Percentiles rank a stretch among this genome's conserved stretches.
phyloP scores from a whole-genome alignment of 2,329 filamentous ascomycete species.

The Diaporthe batatas region DNA sequence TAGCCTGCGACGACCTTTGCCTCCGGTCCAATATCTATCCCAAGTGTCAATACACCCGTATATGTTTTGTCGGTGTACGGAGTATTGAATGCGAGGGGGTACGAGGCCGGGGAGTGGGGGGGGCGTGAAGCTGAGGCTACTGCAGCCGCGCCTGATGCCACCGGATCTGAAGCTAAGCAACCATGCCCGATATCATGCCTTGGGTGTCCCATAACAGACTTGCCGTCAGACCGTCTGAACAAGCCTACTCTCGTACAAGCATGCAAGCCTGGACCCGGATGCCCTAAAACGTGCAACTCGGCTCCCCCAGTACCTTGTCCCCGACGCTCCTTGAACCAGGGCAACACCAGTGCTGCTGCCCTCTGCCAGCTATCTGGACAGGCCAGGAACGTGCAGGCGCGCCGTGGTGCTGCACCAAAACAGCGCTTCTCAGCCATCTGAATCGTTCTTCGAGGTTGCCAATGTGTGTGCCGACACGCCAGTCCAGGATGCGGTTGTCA shows the following conservation, averaged over 20 bases:
- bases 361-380: background rate
- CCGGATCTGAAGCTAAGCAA: conserved; percentile 31
- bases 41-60: background rate
- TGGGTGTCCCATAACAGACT: conserved; percentile 33
- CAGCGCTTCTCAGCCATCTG: conserved; percentile 5
- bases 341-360: background rate
- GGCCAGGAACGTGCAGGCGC: background rate
- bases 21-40: background rate
- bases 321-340: background rate
- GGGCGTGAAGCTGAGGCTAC: conserved; percentile 29
- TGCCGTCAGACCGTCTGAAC: conserved; percentile 32
- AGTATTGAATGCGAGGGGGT: conserved; percentile 12
- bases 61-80: conserved; percentile 1
- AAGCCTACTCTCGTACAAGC: conserved; percentile 1
- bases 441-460: conserved; percentile 18
- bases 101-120: background rate
- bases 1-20: background rate
- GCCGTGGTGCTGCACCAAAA: conserved; percentile 2
- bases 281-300: conserved; percentile 22
- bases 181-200: conserved; percentile 34
- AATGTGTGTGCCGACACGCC: conserved; percentile 19
- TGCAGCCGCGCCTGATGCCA: conserved; percentile 32
- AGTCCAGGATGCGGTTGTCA: background rate
- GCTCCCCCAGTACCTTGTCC: background rate
- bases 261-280: conserved; percentile 24